Evolutionary conservation across 2,329 filamentous ascomycete species (phyloP).

Genomic region (Didymella sp.): DNA sequence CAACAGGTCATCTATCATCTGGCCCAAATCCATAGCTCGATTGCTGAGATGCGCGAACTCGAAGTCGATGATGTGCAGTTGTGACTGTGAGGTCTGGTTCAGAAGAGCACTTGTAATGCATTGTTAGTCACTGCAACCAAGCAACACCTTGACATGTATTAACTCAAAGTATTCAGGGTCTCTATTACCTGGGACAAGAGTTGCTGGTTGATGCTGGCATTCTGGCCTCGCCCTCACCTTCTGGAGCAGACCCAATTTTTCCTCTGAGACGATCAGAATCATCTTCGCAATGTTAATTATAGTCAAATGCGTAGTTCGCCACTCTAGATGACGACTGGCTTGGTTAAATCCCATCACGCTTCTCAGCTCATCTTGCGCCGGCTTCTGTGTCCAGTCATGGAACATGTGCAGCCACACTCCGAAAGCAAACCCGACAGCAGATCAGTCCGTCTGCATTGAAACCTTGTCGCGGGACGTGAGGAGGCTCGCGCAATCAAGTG

Average conservation of each 20-base stretch:
- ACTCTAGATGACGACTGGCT: not conserved
- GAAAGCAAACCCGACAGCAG: not conserved
- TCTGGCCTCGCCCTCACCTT: not conserved
- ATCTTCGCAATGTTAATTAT: not conserved
- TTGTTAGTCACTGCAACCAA: not conserved
- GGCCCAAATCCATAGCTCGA: not conserved
- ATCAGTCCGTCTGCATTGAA: not conserved
- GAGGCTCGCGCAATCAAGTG: not conserved
- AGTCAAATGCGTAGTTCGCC: not conserved
- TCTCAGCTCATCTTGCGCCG: not conserved
- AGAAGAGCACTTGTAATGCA: not conserved
- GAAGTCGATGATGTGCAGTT: conserved; percentile 5
- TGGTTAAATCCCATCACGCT: not conserved
- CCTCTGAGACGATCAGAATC: not conserved
- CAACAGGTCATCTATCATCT: conserved; percentile 4
- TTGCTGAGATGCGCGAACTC: conserved; percentile 1
- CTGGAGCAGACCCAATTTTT: not conserved
- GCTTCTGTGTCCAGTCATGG: not conserved
- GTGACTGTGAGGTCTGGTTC: not conserved
- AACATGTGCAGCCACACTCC: not conserved
- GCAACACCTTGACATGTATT: too few species aligned
- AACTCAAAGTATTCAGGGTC: too few species aligned
- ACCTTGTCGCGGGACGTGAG: not conserved
- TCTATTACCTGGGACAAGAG: too few species aligned
- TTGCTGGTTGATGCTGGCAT: not conserved